phyloP scores from a whole-genome alignment of 352 stramenopile genomes.

The Hyaloperonospora brassicae region DNA sequence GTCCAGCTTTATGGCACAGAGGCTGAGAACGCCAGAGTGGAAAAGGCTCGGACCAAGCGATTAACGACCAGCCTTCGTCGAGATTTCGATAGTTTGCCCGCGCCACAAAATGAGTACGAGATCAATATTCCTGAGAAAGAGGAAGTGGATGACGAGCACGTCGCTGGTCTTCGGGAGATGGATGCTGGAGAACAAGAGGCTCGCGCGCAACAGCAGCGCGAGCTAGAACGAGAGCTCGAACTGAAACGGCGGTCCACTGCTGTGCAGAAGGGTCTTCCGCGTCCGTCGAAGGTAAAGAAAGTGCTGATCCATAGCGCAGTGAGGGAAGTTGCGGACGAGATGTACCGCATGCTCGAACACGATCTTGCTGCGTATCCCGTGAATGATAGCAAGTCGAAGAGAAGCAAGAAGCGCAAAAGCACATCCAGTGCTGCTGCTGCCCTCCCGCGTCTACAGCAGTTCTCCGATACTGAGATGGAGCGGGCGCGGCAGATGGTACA shows the following conservation, averaged over 20 bases:
- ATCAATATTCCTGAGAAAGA: slow-evolving; percentile 60
- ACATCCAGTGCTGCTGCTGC: slow-evolving; percentile 12
- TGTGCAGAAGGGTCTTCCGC: slow-evolving; percentile 62
- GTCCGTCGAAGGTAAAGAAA: slow-evolving; percentile 53
- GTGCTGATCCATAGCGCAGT: slow-evolving; percentile 38
- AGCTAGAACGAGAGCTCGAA: slow-evolving; percentile 49
- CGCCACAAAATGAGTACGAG: slow-evolving; percentile 79
- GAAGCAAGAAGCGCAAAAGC: slow-evolving; percentile 67
- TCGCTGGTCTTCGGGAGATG: slow-evolving; percentile 33
- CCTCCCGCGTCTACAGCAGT: slow-evolving; percentile 28
- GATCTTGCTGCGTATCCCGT: slow-evolving; percentile 50
- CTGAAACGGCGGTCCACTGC: slow-evolving; percentile 52
- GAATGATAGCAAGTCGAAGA: slow-evolving; percentile 28
- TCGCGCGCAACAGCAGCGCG: slow-evolving; percentile 38
- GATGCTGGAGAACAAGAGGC: slow-evolving; percentile 81
- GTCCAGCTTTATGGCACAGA: slow-evolving; percentile 49
- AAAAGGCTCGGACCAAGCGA: slow-evolving; percentile 58
- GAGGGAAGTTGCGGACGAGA: slow-evolving; percentile 44
- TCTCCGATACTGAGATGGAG: slow-evolving; percentile 59
- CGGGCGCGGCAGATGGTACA: slow-evolving; percentile 64
- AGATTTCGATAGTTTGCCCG: slow-evolving; percentile 68
- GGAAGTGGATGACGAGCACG: slow-evolving; percentile 33
- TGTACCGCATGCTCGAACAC: slow-evolving; percentile 56
- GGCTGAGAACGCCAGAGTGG: slow-evolving; percentile 33
- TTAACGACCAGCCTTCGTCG: slow-evolving; percentile 48